These are phyloP conservation scores for Backusella macrospora DNA, from an alignment of 192 early-diverging fungal genomes.

Conservation along the genomic window DNA sequence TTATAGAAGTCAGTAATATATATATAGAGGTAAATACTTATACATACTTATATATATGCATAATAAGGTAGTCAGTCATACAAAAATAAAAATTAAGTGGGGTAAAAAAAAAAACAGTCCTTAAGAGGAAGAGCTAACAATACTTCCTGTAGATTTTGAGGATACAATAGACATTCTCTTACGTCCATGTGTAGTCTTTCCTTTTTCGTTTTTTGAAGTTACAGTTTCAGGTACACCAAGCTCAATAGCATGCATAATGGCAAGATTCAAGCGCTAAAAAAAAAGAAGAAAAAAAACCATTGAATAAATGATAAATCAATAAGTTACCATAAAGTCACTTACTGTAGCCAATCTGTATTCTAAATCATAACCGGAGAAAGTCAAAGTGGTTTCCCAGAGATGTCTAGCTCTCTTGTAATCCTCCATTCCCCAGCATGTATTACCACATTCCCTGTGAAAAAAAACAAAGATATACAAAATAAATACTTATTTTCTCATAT, in stretches of 20 bases:
- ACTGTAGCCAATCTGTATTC: conserved; percentile 48
- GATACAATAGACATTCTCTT: conserved; percentile 41
- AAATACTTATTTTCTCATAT: neutral
- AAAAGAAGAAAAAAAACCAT: conserved; percentile 1
- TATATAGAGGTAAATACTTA: conserved; percentile 12
- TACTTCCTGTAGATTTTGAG: conserved; percentile 23
- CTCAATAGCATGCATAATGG: conserved; percentile 37
- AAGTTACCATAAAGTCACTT: conserved; percentile 13
- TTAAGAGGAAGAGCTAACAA: conserved; percentile 7
- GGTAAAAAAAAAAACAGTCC: neutral
- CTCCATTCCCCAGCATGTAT: conserved; percentile 48
- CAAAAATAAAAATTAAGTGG: neutral
- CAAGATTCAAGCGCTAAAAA: conserved; percentile 37
- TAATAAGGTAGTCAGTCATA: neutral
- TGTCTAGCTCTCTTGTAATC: conserved; percentile 39
- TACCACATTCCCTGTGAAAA: conserved; percentile 54
- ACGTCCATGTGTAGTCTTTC: conserved; percentile 36
- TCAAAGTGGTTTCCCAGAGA: conserved; percentile 50
- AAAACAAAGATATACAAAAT: conserved; percentile 3
- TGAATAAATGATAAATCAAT: neutral
- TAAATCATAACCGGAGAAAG: conserved; percentile 53
- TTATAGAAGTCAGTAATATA: conserved; percentile 8
- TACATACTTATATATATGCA: neutral
- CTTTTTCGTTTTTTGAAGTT: conserved; percentile 24
- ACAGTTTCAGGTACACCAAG: conserved; percentile 34